Evolutionary conservation across 352 stramenopile genomes (phyloP), one percentile per base, ranked within the genome.

Genomic region (Aphanomyces invadans): DNA sequence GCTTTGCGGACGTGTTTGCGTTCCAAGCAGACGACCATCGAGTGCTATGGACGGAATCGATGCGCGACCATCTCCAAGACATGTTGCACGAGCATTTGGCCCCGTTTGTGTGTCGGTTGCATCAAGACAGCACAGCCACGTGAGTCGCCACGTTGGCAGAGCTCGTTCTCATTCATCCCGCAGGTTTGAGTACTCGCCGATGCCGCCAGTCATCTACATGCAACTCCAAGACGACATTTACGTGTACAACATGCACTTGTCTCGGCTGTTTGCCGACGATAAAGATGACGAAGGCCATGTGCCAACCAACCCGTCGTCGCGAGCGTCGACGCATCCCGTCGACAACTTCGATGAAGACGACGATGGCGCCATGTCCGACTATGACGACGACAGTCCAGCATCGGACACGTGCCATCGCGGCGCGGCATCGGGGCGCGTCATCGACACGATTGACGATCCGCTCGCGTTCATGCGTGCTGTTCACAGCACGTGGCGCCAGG

Each of bases 61-160:
- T 94, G 85, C 74, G 81, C 11, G 54, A 75, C 4, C 81, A 94
- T 65, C 71, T 94, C 11, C 81, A 89, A 54, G 60, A 76, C 19
- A 88, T 90, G 78, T 53, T 94, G 10, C 69, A 73, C 29, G 85
- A 94, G 33, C 85, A 94, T 46, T 71, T 94, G 15, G 71, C 75
- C 21, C 81, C 85, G 2, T 92, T 94, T 60, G 74, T 78, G 45
- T 74, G 86, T 19, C 74, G 75, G 21, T 66, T 94, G 31, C 70
- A 73, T 33, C 76, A 73, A 21, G 81, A 80, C 28, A 80, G 89
- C 29, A 71, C 79, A 5, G 71, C 73, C 4, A 75, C 68, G 42
- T 94, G 90, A 5, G 52, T 26, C 25, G 2, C 19, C 4, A 45
- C 11, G 29, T 45, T 44, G 23, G n/a, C n/a, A n/a, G n/a, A n/a